Conservation (phyloP, 768 basidiomycete genomes). For the Terana coerulea region DNA sequence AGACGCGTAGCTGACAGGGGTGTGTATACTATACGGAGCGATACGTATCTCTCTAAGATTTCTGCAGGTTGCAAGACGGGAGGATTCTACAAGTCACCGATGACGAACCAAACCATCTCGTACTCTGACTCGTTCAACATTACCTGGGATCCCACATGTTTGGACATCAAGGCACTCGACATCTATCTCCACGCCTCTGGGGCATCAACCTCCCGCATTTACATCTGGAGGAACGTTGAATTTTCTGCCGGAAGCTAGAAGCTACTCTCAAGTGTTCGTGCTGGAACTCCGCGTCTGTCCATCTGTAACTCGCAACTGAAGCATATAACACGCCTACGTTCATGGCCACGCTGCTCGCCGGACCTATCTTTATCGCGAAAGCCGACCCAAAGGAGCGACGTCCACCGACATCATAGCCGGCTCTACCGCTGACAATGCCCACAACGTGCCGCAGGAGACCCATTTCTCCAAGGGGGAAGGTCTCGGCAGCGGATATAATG, state of each 20-base stretch:
- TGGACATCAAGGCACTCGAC: constrained; percentile 49
- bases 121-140: constrained; percentile 49
- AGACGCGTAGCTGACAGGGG: constrained; percentile 1
- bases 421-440: constrained; percentile 42
- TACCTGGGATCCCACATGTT: constrained; percentile 62
- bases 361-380: constrained; percentile 67
- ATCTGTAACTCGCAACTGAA: constrained; percentile 61
- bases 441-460: constrained; percentile 28
- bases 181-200: constrained; percentile 63
- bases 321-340: constrained; percentile 45
- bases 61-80: constrained; percentile 49
- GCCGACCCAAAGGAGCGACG: constrained; percentile 47
- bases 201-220: constrained; percentile 38
- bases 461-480: constrained; percentile 47
- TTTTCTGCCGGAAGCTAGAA: constrained; percentile 45
- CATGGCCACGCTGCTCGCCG: constrained; percentile 52
- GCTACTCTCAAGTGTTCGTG: constrained; percentile 55
- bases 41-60: no score
- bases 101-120: constrained; percentile 42
- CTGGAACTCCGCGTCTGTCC: constrained; percentile 59
- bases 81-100: constrained; percentile 58
- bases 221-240: constrained; percentile 54
- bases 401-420: constrained; percentile 33
- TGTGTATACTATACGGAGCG: neutral
- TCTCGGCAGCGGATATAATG: constrained; percentile 63